Evolutionary conservation across 2,329 filamentous ascomycete genomes (phyloP).

Genomic region (Penicillium sp.): DNA sequence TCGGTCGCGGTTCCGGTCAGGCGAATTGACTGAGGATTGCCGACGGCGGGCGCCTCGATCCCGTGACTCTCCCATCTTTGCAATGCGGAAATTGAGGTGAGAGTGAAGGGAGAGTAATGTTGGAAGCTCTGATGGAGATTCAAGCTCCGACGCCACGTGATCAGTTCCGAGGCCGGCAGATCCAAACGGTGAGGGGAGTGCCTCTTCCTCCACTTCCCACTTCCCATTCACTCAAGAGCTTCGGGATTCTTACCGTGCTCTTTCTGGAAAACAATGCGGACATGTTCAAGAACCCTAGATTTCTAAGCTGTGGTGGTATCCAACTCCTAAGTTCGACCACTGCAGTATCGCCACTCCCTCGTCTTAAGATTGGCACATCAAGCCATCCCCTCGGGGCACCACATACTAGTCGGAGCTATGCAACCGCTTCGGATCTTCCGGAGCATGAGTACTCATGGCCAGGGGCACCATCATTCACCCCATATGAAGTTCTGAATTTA

Average conservation of each 20-base stretch:
- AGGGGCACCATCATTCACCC: conserved; percentile 60
- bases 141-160: conserved; percentile 19
- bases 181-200: conserved; percentile 10
- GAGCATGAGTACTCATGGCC: conserved; percentile 46
- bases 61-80: conserved; percentile 31
- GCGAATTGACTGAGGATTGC: conserved; percentile 26
- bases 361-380: conserved; percentile 26
- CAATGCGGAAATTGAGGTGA: neutral
- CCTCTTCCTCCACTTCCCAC: neutral
- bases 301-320: conserved; percentile 44
- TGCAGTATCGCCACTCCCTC: conserved; percentile 25
- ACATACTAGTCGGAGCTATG: conserved; percentile 32
- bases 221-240: conserved; percentile 13
- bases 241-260: conserved; percentile 17
- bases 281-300: conserved; percentile 54
- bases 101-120: neutral
- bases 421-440: conserved; percentile 37
- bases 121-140: neutral
- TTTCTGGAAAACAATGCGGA: conserved; percentile 38
- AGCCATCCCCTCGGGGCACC: conserved; percentile 20
- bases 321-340: conserved; percentile 37
- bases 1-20: conserved; percentile 26
- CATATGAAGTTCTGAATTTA: conserved; percentile 83
- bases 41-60: conserved; percentile 26
- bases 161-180: conserved; percentile 2